phyloP scores from a whole-genome alignment of 805 yeast species.

The Candida golubevii region DNA sequence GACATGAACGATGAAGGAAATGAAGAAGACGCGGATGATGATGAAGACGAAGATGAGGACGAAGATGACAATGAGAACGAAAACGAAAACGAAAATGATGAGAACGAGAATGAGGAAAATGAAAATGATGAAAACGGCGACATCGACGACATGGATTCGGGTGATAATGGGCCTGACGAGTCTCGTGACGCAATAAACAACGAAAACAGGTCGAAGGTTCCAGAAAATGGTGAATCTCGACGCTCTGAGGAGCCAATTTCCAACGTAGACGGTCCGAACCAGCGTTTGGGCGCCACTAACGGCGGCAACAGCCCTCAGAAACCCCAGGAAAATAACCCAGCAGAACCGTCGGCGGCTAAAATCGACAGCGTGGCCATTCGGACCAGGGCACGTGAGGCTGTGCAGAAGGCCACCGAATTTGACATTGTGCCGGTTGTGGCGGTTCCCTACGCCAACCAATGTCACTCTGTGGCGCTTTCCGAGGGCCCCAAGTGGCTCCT shows the following conservation, averaged over 20 bases:
- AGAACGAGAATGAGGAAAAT: slow-evolving; percentile 20
- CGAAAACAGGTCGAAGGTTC: too few relatives aligned
- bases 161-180: too few relatives aligned
- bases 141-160: slow-evolving; percentile 20
- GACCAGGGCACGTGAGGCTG: slow-evolving; percentile 35
- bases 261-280: too few relatives aligned
- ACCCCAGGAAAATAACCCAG: slow-evolving; percentile 5
- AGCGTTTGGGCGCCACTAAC: too few relatives aligned
- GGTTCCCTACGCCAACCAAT: slow-evolving; percentile 73
- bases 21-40: slow-evolving; percentile 9
- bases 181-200: too few relatives aligned
- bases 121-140: slow-evolving; percentile 21
- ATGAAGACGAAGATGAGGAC: slow-evolving; percentile 10
- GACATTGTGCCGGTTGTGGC: slow-evolving; percentile 86
- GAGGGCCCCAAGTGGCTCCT: slow-evolving; percentile 82
- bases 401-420: slow-evolving; percentile 49
- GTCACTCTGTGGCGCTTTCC: slow-evolving; percentile 73
- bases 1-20: slow-evolving; percentile 16
- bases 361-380: slow-evolving; percentile 7
- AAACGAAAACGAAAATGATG: slow-evolving; percentile 19
- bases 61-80: slow-evolving; percentile 18
- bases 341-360: slow-evolving; percentile 1
- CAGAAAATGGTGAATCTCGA: too few relatives aligned
- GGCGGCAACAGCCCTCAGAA: neutral
- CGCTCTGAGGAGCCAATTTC: too few relatives aligned